Evolutionary conservation across 2,329 filamentous ascomycete species (phyloP).

Genomic region (Aureobasidium subglaciale): DNA sequence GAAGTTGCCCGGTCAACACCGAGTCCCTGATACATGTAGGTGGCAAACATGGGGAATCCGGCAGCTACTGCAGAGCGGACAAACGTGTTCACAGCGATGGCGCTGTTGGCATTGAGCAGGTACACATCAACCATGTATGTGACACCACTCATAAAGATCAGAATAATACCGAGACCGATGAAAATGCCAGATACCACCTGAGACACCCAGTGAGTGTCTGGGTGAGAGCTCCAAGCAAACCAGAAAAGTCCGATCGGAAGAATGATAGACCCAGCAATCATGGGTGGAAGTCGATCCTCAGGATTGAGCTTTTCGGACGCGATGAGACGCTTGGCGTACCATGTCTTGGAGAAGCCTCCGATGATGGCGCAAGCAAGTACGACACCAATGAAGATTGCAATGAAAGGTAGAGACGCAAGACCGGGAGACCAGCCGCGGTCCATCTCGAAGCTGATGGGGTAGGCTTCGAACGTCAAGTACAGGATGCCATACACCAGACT

Average conservation of each 20-base stretch:
- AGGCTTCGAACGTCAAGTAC: constrained; percentile 40
- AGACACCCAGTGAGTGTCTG: neutral
- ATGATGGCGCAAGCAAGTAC: constrained; percentile 25
- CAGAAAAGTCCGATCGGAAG: constrained; percentile 27
- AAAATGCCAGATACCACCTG: constrained; percentile 15
- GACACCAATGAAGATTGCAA: constrained; percentile 33
- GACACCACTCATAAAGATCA: constrained; percentile 17
- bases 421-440: constrained; percentile 34
- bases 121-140: constrained; percentile 31
- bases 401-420: constrained; percentile 34
- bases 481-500: constrained; percentile 33
- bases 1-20: constrained; percentile 30
- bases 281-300: constrained; percentile 37
- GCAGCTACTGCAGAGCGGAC: constrained; percentile 30
- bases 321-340: constrained; percentile 27
- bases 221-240: constrained; percentile 14
- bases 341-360: constrained; percentile 27
- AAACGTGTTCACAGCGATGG: constrained; percentile 31
- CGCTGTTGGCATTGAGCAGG: constrained; percentile 24
- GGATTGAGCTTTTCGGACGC: constrained; percentile 30
- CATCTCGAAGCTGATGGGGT: constrained; percentile 36
- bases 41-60: constrained; percentile 29
- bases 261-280: constrained; percentile 44
- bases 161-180: constrained; percentile 15
- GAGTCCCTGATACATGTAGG: constrained; percentile 29